Evolutionary conservation across 2,329 filamentous ascomycete genomes (phyloP).

Genomic region (Trichoderma sp.): DNA sequence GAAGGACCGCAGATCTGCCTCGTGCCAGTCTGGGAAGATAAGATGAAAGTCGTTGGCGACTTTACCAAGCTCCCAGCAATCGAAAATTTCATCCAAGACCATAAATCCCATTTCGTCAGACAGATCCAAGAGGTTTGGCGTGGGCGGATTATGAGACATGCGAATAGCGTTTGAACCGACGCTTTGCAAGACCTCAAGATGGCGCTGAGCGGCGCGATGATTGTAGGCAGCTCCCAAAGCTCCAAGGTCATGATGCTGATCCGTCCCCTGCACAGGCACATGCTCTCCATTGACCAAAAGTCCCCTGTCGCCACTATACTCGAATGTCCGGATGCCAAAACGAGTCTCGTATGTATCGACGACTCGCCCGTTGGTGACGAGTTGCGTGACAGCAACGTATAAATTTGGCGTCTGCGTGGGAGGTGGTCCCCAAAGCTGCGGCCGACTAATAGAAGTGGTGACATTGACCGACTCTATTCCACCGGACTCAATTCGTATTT

Average conservation of each 20-base stretch:
- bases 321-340: not conserved
- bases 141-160: not conserved
- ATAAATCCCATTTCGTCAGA: not conserved
- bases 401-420: not conserved
- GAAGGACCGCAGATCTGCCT: not conserved
- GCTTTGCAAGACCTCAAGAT: not conserved
- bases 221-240: not conserved
- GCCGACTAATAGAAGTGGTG: not conserved
- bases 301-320: not conserved
- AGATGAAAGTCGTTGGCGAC: not conserved
- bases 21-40: not conserved
- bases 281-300: not conserved
- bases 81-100: not conserved
- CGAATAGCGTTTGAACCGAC: not conserved
- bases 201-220: not conserved
- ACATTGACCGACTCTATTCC: not conserved
- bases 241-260: not conserved
- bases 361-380: not conserved
- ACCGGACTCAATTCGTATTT: not conserved
- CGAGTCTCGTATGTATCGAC: not conserved
- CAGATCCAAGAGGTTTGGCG: not conserved
- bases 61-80: not conserved
- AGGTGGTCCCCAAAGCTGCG: not conserved
- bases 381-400: not conserved
- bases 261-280: not conserved